Base-by-base conservation (phyloP, 2,329 filamentous ascomycete genomes). In the Cercospora sp. region DNA sequence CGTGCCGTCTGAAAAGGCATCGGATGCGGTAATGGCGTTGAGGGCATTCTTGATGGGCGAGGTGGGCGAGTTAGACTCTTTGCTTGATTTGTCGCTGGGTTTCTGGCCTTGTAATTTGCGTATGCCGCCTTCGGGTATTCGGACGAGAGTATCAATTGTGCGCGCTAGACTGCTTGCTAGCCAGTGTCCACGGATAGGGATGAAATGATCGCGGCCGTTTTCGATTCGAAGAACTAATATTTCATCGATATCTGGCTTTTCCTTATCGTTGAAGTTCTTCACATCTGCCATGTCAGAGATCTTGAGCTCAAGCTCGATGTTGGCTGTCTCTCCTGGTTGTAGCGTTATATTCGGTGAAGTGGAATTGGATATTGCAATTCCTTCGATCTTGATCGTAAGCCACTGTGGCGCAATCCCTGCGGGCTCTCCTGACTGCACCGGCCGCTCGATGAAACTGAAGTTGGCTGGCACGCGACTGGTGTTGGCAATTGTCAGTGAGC, bases 201-300 rank as follows among this genome's bases (percentile, higher is more conserved):
- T 87, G 77, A 99, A 99, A 76, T 98, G 91, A 74, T 99, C 95
- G 59, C 93, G 87, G 0, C 96, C 96, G 63, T 90, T 87, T 10
- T 88, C 85, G 5, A 99, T 91, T 0, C 93, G 89, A 8, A 99
- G 84, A 1, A 99, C 90, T 7, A 99, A 83, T 3, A 99, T 89
- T 71, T 98, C 93, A 70, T 98, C 94, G 0, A 99, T 82, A 7
- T 82, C 1, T 84, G 83, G 16, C 87, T 88, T 64, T 39, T 65
- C 45, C 30, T 65, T 57, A n/a, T 90, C 84, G 72, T 98, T 98
- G 42, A 99, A 84, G 2, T 85, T 81, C 18, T 87, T 87, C 0
- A 92, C 88, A 18, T 90, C 85, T 0, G 84, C 79, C 3, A 92
- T 79, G 55, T 88, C 86, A 3, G 86, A 85, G 9, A 98, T 84